Percentiles rank a stretch among this genome's conserved stretches.
Conservation (phyloP, 2,329 filamentous ascomycete genomes). For the Fusarium albidum region DNA sequence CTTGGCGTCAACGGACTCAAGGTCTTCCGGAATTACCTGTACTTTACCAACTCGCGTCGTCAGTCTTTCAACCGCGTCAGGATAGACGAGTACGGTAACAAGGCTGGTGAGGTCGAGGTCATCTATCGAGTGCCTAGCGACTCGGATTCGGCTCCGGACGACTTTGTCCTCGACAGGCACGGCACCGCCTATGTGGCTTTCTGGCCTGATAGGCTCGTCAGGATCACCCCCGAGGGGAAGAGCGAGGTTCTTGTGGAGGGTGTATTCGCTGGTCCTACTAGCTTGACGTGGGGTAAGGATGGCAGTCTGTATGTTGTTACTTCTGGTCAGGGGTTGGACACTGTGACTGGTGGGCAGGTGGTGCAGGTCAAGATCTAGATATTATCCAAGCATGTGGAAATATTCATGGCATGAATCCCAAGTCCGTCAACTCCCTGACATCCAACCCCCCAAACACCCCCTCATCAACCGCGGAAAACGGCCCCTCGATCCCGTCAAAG, state of each 20-base stretch:
- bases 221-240: background rate
- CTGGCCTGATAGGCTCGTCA: background rate
- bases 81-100: conserved; percentile 2
- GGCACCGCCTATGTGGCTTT: conserved; percentile 1
- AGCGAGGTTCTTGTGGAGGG: background rate
- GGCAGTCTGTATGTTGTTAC: conserved; percentile 1
- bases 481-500: conserved; percentile 22
- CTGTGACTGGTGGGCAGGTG: conserved; percentile 4
- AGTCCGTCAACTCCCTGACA: too few species aligned
- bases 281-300: background rate
- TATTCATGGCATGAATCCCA: too few species aligned
- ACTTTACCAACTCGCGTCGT: conserved; percentile 6
- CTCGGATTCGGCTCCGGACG: background rate
- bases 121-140: background rate
- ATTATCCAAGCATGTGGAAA: too few species aligned
- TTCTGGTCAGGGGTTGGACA: background rate
- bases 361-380: background rate
- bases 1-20: conserved; percentile 7
- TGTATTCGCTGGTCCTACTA: background rate
- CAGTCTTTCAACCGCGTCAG: background rate
- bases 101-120: background rate
- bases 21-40: background rate
- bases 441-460: too few species aligned
- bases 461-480: conserved; percentile 1
- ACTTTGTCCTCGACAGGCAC: background rate